These are phyloP conservation scores for Yarrowia divulgata DNA, from an alignment of 805 yeast species.

Conservation along the genomic window DNA sequence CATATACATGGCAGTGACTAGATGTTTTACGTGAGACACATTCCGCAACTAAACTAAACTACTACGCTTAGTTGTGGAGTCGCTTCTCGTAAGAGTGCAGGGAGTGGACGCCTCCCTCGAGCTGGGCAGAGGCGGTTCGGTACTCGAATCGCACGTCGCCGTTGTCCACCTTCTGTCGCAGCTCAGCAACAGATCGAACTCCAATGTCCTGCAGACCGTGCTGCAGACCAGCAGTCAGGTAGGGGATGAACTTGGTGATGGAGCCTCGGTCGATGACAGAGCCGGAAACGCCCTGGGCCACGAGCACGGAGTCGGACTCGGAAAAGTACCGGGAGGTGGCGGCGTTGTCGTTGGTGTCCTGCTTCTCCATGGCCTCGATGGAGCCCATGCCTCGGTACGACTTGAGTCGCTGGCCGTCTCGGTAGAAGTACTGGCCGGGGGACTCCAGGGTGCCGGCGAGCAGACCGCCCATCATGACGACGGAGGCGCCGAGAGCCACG, in stretches of 20 bases:
- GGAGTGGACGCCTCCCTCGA: slow-evolving; percentile 98
- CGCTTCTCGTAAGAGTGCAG: slow-evolving; percentile 97
- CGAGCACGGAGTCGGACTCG: slow-evolving; percentile 92
- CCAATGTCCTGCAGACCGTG: slow-evolving; percentile 99
- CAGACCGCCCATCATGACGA: slow-evolving; percentile 99
- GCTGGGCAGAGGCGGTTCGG: slow-evolving; percentile 98
- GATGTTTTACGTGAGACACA: slow-evolving; percentile 1
- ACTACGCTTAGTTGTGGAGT: slow-evolving; percentile 78
- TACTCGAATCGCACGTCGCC: slow-evolving; percentile 91
- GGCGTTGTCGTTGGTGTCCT: slow-evolving; percentile 89
- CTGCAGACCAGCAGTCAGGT: slow-evolving; percentile 92
- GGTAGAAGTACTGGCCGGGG: slow-evolving; percentile 97
- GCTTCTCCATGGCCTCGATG: slow-evolving; percentile 95
- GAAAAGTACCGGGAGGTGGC: slow-evolving; percentile 98
- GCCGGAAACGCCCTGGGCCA: slow-evolving; percentile 99
- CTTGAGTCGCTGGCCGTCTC: slow-evolving; percentile 98
- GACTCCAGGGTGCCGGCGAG: slow-evolving; percentile 98
- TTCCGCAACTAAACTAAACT: too few relatives aligned
- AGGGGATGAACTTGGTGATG: slow-evolving; percentile 89
- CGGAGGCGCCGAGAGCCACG: slow-evolving; percentile 92
- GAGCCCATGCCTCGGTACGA: slow-evolving; percentile 99
- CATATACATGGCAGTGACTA: slow-evolving; percentile 24
- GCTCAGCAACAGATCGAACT: slow-evolving; percentile 66
- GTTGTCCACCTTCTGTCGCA: slow-evolving; percentile 66
- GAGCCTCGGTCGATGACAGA: slow-evolving; percentile 97